These are phyloP conservation scores for Acanthamoeba healyi DNA, from an alignment of 208 protist species.

Conservation along the genomic window DNA sequence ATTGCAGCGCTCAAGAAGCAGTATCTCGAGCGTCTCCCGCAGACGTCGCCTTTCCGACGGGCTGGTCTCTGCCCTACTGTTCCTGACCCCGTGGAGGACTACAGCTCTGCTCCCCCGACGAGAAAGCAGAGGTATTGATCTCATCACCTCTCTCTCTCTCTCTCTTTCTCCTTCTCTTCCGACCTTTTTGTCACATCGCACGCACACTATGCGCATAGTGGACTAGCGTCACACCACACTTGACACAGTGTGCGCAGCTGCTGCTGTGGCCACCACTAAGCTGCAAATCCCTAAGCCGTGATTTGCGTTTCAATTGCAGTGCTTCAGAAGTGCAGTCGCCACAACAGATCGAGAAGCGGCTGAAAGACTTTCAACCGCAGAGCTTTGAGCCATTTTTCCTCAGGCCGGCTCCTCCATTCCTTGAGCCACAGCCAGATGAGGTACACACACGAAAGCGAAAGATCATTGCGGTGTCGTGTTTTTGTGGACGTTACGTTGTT, in stretches of 20 bases:
- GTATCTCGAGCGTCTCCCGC: conserved; percentile 62
- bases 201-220: no score
- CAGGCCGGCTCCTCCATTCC: conserved; percentile 67
- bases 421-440: conserved; percentile 73
- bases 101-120: neutral
- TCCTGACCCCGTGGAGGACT: conserved; percentile 53
- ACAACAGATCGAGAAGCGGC: conserved; percentile 53
- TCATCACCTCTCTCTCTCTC: no score
- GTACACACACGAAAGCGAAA: neutral
- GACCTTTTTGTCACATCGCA: neutral
- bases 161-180: neutral
- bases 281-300: no score
- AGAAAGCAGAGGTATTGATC: conserved; percentile 65
- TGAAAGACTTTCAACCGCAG: conserved; percentile 63
- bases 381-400: conserved; percentile 73
- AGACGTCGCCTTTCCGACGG: conserved; percentile 62
- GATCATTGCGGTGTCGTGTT: no score
- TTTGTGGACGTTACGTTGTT: no score
- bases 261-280: no score
- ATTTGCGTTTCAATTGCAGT: neutral
- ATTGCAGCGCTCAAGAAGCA: neutral
- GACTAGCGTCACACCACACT: no score
- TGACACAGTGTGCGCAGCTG: no score
- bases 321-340: neutral
- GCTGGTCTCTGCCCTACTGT: conserved; percentile 38